Conservation (phyloP, 2,329 filamentous ascomycete genomes). For the Pseudohalonectria lignicola region DNA sequence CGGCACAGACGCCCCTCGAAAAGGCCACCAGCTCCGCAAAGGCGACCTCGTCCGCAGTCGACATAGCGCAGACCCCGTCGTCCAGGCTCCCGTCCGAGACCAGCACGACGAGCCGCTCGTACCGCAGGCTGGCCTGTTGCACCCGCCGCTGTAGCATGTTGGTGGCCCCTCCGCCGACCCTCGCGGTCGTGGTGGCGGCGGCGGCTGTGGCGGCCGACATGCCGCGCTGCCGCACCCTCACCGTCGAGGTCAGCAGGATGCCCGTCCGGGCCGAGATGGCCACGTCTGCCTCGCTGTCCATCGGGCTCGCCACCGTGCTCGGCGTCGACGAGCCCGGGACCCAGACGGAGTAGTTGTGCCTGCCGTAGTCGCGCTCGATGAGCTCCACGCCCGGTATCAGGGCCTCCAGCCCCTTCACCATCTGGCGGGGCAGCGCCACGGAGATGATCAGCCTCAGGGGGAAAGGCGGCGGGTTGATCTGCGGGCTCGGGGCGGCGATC, state of each 20-base stretch:
- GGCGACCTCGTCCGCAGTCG: slow-evolving; percentile 27
- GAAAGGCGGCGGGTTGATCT: slow-evolving; percentile 4
- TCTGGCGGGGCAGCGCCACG: slow-evolving; percentile 6
- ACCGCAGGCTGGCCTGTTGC: slow-evolving; percentile 39
- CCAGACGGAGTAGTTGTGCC: slow-evolving; percentile 11
- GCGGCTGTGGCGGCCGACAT: slow-evolving; percentile 36
- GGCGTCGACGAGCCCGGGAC: slow-evolving; percentile 9
- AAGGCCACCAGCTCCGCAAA: slow-evolving; percentile 42
- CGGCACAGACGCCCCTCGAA: slow-evolving; percentile 11
- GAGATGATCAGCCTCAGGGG: slow-evolving; percentile 15
- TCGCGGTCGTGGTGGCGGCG: no score
- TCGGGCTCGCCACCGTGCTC: slow-evolving; percentile 4
- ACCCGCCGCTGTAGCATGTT: slow-evolving; percentile 45
- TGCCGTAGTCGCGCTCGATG: slow-evolving; percentile 16
- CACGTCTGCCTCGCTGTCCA: slow-evolving; percentile 48
- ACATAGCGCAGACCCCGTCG: slow-evolving; percentile 27
- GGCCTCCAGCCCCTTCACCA: slow-evolving; percentile 9
- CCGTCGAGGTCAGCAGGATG: slow-evolving; percentile 58
- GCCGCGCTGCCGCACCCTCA: slow-evolving; percentile 61
- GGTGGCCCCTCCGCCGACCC: slow-evolving; percentile 29
- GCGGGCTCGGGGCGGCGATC: slow-evolving; percentile 9
- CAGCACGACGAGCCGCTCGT: slow-evolving; percentile 58
- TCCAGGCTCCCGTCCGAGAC: slow-evolving; percentile 42
- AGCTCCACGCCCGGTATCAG: slow-evolving; percentile 13
- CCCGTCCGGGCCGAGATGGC: slow-evolving; percentile 59